Evolutionary conservation across 169 alveolate species (phyloP).

Genomic region (Eimeria necatrix): DNA sequence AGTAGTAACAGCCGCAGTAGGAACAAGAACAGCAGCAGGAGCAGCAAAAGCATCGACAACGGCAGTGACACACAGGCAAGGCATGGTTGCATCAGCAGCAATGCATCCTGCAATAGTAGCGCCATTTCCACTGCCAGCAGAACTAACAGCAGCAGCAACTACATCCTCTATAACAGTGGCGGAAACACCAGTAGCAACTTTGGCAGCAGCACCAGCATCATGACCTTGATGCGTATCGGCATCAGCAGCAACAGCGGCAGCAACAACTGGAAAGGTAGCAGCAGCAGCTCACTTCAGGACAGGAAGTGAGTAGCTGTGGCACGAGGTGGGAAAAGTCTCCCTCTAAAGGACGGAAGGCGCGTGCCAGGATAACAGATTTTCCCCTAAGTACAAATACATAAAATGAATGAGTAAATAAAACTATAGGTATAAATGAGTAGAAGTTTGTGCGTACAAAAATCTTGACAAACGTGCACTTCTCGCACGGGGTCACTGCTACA

Average conservation of each 20-base stretch:
- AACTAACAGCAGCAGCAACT: neutral
- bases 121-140: neutral
- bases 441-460: too few relatives aligned
- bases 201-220: constrained; percentile 9
- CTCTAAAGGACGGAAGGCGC: neutral
- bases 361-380: neutral
- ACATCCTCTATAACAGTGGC: neutral
- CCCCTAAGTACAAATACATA: neutral
- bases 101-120: neutral
- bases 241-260: neutral
- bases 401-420: too few relatives aligned
- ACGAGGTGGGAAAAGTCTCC: constrained; percentile 6
- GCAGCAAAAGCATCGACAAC: neutral
- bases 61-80: too few relatives aligned
- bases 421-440: too few relatives aligned
- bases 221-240: neutral
- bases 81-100: too few relatives aligned
- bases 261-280: neutral
- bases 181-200: neutral
- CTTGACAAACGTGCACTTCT: too few relatives aligned
- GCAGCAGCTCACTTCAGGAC: neutral
- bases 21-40: neutral
- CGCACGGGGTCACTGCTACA: too few relatives aligned
- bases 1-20: neutral
- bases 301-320: neutral